Conservation (phyloP, 2,329 filamentous ascomycete genomes). For the Curvularia lunata region DNA sequence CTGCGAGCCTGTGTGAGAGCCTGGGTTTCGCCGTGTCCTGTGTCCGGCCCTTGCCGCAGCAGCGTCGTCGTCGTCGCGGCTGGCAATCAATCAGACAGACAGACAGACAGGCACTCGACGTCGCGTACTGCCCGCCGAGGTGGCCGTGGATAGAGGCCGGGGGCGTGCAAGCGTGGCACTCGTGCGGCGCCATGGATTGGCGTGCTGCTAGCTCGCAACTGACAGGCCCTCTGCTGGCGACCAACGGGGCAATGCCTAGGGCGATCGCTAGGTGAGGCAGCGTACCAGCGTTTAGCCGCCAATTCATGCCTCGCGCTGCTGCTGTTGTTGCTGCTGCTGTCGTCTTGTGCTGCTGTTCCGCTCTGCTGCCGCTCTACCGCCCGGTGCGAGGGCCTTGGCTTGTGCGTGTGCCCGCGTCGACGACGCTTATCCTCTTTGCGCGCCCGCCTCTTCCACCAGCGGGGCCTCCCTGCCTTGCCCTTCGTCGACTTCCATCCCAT, state of each 20-base stretch:
- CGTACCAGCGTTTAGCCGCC: constrained; percentile 2
- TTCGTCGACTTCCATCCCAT: constrained; percentile 11
- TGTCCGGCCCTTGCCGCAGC: too few relatives aligned
- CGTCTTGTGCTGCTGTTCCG: not conserved
- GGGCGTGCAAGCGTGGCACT: constrained; percentile 7
- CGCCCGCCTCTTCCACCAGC: constrained; percentile 10
- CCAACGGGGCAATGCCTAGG: constrained; percentile 3
- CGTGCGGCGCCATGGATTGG: constrained; percentile 11
- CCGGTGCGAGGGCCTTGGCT: too few relatives aligned
- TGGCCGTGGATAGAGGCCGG: not conserved
- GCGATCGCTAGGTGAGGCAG: constrained; percentile 11
- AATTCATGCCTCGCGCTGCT: not conserved
- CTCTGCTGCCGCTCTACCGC: not conserved
- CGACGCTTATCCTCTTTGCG: constrained; percentile 9
- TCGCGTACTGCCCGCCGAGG: constrained; percentile 3
- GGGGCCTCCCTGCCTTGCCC: constrained; percentile 13
- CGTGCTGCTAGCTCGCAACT: constrained; percentile 5
- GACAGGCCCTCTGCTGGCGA: constrained; percentile 3
- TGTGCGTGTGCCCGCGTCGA: constrained; percentile 2
- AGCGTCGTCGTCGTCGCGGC: too few relatives aligned
- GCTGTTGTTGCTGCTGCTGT: not conserved
- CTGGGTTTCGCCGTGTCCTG: too few relatives aligned
- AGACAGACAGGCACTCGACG: too few relatives aligned
- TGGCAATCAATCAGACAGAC: too few relatives aligned
- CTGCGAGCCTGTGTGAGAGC: too few relatives aligned